Evolutionary conservation across 352 stramenopile species (phyloP).

Genomic region (Phytophthora rubi): DNA sequence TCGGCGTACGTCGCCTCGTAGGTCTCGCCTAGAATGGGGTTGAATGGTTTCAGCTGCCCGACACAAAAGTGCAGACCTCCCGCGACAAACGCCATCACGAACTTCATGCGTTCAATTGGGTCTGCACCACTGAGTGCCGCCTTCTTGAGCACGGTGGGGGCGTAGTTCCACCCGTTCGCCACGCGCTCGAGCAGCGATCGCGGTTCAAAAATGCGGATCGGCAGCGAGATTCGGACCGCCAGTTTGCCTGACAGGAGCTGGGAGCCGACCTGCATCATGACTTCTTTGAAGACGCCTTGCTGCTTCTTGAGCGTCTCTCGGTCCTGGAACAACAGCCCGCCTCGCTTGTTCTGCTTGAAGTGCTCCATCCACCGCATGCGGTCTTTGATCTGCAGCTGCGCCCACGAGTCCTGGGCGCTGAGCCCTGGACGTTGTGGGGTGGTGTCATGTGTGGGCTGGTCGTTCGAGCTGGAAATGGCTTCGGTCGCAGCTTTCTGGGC

Average conservation of each 20-base stretch:
- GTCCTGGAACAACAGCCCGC: slow-evolving; percentile 70
- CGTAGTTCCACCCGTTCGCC: slow-evolving; percentile 78
- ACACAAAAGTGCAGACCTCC: slow-evolving; percentile 77
- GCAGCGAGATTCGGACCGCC: slow-evolving; percentile 72
- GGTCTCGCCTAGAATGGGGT: slow-evolving; percentile 82
- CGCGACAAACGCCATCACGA: slow-evolving; percentile 72
- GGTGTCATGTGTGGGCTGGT: slow-evolving; percentile 15
- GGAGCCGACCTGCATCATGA: slow-evolving; percentile 78
- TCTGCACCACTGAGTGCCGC: slow-evolving; percentile 54
- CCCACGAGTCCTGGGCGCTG: slow-evolving; percentile 49
- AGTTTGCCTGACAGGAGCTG: slow-evolving; percentile 75
- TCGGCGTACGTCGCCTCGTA: slow-evolving; percentile 80
- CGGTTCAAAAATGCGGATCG: slow-evolving; percentile 80
- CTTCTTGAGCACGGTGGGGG: slow-evolving; percentile 77
- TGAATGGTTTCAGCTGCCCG: slow-evolving; percentile 82
- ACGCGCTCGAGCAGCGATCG: slow-evolving; percentile 78
- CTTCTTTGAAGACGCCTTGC: slow-evolving; percentile 80
- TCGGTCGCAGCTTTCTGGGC: slow-evolving; percentile 32
- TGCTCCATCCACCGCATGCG: slow-evolving; percentile 61
- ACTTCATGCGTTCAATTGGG: slow-evolving; percentile 72
- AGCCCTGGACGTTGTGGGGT: slow-evolving; percentile 16
- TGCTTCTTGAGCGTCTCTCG: slow-evolving; percentile 78
- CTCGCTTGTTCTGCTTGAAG: slow-evolving; percentile 79
- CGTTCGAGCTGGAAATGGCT: slow-evolving; percentile 4
- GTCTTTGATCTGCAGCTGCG: slow-evolving; percentile 55